Conservation (phyloP, 2,329 filamentous ascomycete species). For the Nannizziopsis barbatae region DNA sequence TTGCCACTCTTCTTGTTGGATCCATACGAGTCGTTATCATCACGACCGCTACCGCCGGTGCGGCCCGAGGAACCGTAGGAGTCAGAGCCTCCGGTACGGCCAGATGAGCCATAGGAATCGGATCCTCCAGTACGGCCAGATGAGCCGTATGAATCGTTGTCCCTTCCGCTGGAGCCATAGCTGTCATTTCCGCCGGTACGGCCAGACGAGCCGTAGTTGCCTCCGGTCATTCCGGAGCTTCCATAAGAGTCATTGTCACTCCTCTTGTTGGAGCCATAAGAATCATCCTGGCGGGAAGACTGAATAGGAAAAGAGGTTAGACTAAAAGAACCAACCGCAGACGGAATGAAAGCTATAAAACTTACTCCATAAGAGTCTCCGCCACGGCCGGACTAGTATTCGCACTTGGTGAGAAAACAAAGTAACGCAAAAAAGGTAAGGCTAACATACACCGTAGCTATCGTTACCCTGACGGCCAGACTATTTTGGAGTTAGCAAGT, state of each 20-base stretch:
- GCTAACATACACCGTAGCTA: background rate
- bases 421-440: background rate
- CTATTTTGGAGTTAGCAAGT: background rate
- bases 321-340: background rate
- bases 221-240: slow-evolving; percentile 1
- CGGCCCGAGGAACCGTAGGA: background rate
- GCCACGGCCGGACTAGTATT: background rate
- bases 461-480: background rate
- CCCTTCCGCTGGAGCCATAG: background rate
- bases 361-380: slow-evolving; percentile 10
- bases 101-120: slow-evolving; percentile 1
- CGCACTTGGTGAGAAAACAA: background rate
- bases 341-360: background rate
- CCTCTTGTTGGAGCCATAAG: slow-evolving; percentile 7
- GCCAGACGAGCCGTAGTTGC: slow-evolving; percentile 1
- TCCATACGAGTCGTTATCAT: slow-evolving; percentile 6
- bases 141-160: slow-evolving; percentile 6
- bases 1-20: slow-evolving; percentile 1
- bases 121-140: background rate
- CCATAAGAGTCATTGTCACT: slow-evolving; percentile 6
- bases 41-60: background rate
- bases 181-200: background rate
- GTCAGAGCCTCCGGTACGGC: background rate
- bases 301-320: background rate
- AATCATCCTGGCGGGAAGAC: slow-evolving; percentile 3